Conservation (phyloP, 768 basidiomycete species). For the Lactifluus pinguis region DNA sequence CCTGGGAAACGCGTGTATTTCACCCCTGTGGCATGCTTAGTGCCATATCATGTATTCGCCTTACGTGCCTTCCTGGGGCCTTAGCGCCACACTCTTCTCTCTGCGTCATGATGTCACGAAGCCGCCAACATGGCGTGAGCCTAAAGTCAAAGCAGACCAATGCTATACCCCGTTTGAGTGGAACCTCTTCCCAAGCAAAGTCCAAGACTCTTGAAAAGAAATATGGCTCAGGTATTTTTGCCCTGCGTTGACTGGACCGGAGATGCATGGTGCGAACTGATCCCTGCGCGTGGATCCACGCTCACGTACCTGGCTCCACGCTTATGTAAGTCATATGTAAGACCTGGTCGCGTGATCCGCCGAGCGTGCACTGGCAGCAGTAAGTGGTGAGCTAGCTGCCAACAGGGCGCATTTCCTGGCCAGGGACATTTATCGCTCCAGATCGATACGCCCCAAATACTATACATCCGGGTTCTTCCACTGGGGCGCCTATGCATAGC, state of each 20-base stretch:
- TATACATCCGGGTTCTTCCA: neutral
- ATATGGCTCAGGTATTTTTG: neutral
- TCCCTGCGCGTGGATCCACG: neutral
- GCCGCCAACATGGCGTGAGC: neutral
- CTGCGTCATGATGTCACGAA: slow-evolving; percentile 4
- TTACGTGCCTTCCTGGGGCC: neutral
- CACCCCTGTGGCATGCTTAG: neutral
- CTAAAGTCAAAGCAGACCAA: neutral
- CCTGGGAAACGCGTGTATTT: neutral
- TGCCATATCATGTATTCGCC: neutral
- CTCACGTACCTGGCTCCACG: neutral
- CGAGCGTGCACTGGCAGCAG: neutral
- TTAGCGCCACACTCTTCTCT: neutral
- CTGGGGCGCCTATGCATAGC: neutral
- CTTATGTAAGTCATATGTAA: too few relatives aligned
- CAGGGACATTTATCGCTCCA: neutral
- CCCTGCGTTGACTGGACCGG: neutral
- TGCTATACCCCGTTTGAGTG: neutral
- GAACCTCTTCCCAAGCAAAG: neutral
- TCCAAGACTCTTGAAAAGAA: neutral
- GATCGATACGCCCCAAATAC: slow-evolving; percentile 6
- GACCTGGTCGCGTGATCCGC: neutral
- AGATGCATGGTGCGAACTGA: too few relatives aligned
- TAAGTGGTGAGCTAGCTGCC: neutral
- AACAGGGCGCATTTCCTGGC: neutral